phyloP scores from a whole-genome alignment of 2,329 filamentous ascomycete genomes.

The Cladosporium cucumerinum region DNA sequence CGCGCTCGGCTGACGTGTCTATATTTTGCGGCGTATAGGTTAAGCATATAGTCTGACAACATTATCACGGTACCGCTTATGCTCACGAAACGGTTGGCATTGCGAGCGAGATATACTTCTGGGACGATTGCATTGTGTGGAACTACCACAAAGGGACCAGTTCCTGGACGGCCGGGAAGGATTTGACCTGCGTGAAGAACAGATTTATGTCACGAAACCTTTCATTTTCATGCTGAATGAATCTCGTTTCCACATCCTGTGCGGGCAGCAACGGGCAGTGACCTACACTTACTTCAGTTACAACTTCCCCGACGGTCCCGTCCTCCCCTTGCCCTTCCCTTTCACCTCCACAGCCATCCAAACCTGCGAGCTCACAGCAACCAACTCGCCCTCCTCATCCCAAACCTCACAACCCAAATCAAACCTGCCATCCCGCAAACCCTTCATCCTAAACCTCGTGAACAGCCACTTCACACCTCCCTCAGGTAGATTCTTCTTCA shows the following conservation, averaged over 20 bases:
- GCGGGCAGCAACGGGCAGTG: not conserved
- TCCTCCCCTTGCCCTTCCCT: not conserved
- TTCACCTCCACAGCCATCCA: slow-evolving; percentile 22
- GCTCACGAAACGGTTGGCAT: not conserved
- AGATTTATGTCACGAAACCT: not conserved
- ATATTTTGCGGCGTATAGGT: slow-evolving; percentile 31
- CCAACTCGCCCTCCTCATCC: slow-evolving; percentile 20
- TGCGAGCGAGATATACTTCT: not conserved
- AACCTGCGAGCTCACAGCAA: slow-evolving; percentile 20
- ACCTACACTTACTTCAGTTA: not conserved
- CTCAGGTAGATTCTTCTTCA: slow-evolving; percentile 21
- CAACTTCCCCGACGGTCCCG: slow-evolving; percentile 7
- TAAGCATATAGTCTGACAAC: slow-evolving; percentile 37
- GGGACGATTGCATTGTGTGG: not conserved
- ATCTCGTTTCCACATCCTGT: not conserved
- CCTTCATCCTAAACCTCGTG: slow-evolving; percentile 21
- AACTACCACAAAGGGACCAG: not conserved
- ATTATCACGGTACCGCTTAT: slow-evolving; percentile 1
- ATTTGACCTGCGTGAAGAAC: too few relatives aligned
- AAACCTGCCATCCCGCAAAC: slow-evolving; percentile 21
- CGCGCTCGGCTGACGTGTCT: slow-evolving; percentile 28
- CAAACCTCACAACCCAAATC: slow-evolving; percentile 24
- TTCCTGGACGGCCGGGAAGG: not conserved
- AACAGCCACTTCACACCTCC: slow-evolving; percentile 25
- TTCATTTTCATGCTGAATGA: not conserved